Evolutionary conservation across 139 green algal species (phyloP).

Genomic region (Ulvella scutata): DNA sequence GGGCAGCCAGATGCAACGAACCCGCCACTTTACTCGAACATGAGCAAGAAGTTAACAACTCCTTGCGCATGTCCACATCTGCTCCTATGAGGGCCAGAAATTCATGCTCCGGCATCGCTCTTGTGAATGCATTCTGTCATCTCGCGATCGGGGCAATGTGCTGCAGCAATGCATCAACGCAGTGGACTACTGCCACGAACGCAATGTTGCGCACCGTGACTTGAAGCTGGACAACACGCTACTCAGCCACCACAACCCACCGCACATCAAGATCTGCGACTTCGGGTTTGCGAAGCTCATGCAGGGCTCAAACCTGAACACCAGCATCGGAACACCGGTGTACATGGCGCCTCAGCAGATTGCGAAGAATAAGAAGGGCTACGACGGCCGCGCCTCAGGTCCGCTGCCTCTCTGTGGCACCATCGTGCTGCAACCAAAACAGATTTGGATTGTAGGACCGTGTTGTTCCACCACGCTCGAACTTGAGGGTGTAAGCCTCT

Average conservation of each 20-base stretch:
- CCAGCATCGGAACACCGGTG: constrained; percentile 60
- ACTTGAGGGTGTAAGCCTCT: neutral
- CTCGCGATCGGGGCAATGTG: too few relatives aligned
- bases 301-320: constrained; percentile 52
- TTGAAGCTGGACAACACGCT: constrained; percentile 88
- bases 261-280: constrained; percentile 61
- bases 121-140: too few relatives aligned
- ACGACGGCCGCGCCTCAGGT: constrained; percentile 2
- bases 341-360: constrained; percentile 57
- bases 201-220: constrained; percentile 69
- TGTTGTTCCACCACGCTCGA: too few relatives aligned
- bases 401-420: neutral
- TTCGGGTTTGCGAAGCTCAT: constrained; percentile 53
- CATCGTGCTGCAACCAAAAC: too few relatives aligned
- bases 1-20: too few relatives aligned
- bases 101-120: too few relatives aligned
- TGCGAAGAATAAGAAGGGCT: constrained; percentile 4
- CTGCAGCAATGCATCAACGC: constrained; percentile 68
- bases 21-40: too few relatives aligned
- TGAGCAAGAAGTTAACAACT: too few relatives aligned
- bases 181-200: constrained; percentile 78
- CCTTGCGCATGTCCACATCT: too few relatives aligned
- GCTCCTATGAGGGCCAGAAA: too few relatives aligned
- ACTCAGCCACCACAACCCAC: constrained; percentile 43
- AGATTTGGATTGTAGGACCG: too few relatives aligned